phyloP scores from a whole-genome alignment of 176 grass and related monocot species.

The Oryza glaberrima region DNA sequence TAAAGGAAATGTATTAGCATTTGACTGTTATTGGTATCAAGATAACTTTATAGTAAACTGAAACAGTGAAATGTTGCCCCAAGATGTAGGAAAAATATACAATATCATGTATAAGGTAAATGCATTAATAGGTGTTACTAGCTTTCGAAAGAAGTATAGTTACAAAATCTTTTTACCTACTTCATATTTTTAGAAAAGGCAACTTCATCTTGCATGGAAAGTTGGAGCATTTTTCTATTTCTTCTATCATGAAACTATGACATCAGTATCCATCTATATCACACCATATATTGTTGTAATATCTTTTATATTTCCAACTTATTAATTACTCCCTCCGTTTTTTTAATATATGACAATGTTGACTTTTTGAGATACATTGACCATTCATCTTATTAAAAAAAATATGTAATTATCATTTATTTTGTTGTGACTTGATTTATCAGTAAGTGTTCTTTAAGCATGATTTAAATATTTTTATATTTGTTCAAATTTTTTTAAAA shows the following conservation, averaged over 20 bases:
- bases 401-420: too few relatives aligned
- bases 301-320: background rate
- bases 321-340: background rate
- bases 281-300: background rate
- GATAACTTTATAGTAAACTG: background rate
- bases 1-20: background rate
- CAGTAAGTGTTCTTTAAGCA: too few relatives aligned
- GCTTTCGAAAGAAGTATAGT: background rate
- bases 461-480: too few relatives aligned
- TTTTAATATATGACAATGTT: too few relatives aligned
- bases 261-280: constrained; percentile 9
- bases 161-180: background rate
- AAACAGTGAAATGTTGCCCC: background rate
- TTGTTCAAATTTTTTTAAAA: too few relatives aligned
- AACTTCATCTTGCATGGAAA: constrained; percentile 20
- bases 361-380: too few relatives aligned
- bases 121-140: background rate
- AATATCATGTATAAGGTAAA: background rate
- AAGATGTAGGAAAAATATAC: background rate
- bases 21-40: background rate
- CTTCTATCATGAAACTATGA: background rate
- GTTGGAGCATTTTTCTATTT: background rate
- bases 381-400: too few relatives aligned
- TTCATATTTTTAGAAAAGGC: background rate
- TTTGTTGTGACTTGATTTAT: too few relatives aligned